Conservation (phyloP, 148 eudicot species). For the Arctostaphylos glauca region DNA sequence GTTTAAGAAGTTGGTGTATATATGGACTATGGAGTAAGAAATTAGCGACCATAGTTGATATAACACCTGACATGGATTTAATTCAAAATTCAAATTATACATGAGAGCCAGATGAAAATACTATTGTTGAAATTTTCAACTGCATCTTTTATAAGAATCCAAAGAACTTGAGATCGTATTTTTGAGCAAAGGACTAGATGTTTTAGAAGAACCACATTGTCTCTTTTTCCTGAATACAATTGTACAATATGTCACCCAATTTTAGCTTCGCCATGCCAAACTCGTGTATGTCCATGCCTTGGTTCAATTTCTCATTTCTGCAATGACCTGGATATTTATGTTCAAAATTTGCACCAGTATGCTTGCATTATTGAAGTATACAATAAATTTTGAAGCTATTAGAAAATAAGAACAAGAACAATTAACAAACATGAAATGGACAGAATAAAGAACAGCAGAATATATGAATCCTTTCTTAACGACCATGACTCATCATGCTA, state of each 20-base stretch:
- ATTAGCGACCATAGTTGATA: background rate
- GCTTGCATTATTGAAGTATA: background rate
- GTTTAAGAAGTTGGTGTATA: background rate
- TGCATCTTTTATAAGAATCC: background rate
- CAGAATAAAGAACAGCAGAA: background rate
- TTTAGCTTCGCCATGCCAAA: background rate
- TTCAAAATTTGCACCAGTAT: background rate
- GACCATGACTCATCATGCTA: background rate
- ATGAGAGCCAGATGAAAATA: background rate
- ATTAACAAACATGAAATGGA: background rate
- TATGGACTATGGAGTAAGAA: background rate
- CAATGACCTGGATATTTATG: background rate
- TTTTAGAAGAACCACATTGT: background rate
- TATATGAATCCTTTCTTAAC: background rate
- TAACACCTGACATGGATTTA: background rate
- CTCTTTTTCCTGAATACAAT: background rate
- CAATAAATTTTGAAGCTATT: background rate
- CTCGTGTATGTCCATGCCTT: no score
- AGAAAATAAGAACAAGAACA: background rate
- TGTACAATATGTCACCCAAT: background rate
- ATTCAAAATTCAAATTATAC: background rate
- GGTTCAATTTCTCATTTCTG: background rate
- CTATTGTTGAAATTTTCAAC: background rate
- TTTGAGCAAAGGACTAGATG: background rate
- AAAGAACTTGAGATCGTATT: background rate